Base-by-base conservation (phyloP, 1,284 basidiomycete species). In the Tilletia walkeri region DNA sequence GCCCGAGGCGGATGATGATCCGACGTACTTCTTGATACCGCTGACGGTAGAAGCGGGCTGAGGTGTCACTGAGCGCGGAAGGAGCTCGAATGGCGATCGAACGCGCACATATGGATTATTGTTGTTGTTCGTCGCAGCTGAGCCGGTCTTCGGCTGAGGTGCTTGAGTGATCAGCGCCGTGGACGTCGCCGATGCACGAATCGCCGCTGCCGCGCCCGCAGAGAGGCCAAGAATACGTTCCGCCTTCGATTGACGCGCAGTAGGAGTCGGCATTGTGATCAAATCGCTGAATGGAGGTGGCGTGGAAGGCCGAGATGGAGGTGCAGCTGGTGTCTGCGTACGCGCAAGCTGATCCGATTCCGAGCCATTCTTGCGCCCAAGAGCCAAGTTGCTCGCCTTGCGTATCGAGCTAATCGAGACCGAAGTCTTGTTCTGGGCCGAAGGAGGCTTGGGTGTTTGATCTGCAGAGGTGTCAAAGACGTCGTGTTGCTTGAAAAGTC, bases 201-300 rank as follows among this genome's bases (percentile, higher is more conserved):
- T 63, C 30, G 59, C 59, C 7, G 59, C 38, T 14, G 59, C 59
- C 16, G 59, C 59, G 36, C 59, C 59, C 18, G 59, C 59, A 36
- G 59, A 63, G 12, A 63, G 59, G 10, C 59, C 59, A 9, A 63
- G n/a, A 20, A 63, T 34, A 10, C 59, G 59, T 41, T 63, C 59
- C 59, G 59, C 59, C 36, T 63, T 63, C 18, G 34, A 38, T 38
- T 63, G 59, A 6, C 59, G 59, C 36, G n/a, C 34, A n/a, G 38
- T 63, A 4, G 59, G 59, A n/a, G 59, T 63, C 5, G 34, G 59
- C 59, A 63, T 63, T 14, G 59, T 63, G 34, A 63, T 63, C 34
- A 63, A n/a, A 34, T 63, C 59, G 36, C 59, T 63, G 59, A 63
- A 63, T 3, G 59, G 59, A 18, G 59, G 59, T 16, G 59, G 59